These are phyloP conservation scores for Rhynchospora breviuscula DNA, from an alignment of 176 grass and related monocot species.

Conservation along the genomic window DNA sequence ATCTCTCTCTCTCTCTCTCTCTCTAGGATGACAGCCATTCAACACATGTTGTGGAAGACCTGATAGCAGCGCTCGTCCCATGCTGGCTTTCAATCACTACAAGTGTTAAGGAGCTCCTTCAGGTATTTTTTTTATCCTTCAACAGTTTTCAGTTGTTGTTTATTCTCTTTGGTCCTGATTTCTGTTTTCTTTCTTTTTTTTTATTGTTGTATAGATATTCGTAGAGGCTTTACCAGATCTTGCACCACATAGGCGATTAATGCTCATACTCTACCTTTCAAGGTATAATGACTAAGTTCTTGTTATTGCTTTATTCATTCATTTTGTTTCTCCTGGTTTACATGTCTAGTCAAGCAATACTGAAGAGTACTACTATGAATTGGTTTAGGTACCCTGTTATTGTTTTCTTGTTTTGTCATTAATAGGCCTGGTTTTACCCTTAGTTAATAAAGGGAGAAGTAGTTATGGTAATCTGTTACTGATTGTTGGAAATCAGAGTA, in stretches of 20 bases:
- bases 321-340: background rate
- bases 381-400: background rate
- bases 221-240: constrained; percentile 81
- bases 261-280: constrained; percentile 75
- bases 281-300: constrained; percentile 33
- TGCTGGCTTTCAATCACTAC: constrained; percentile 77
- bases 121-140: constrained; percentile 38
- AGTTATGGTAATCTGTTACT: background rate
- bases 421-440: background rate
- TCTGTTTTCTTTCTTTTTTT: background rate
- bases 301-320: constrained; percentile 8
- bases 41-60: constrained; percentile 67
- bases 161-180: constrained; percentile 13
- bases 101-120: constrained; percentile 74
- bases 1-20: constrained; percentile 4
- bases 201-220: constrained; percentile 53
- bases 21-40: constrained; percentile 75
- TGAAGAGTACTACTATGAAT: background rate
- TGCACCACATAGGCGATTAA: constrained; percentile 50
- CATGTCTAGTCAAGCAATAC: background rate
- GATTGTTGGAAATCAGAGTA: background rate
- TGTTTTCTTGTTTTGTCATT: background rate
- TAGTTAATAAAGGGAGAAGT: background rate
- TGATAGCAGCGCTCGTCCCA: constrained; percentile 69
- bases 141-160: constrained; percentile 6